phyloP scores from a whole-genome alignment of 495 filamentous ascomycete species.

The Opeltia flavorubescens region DNA sequence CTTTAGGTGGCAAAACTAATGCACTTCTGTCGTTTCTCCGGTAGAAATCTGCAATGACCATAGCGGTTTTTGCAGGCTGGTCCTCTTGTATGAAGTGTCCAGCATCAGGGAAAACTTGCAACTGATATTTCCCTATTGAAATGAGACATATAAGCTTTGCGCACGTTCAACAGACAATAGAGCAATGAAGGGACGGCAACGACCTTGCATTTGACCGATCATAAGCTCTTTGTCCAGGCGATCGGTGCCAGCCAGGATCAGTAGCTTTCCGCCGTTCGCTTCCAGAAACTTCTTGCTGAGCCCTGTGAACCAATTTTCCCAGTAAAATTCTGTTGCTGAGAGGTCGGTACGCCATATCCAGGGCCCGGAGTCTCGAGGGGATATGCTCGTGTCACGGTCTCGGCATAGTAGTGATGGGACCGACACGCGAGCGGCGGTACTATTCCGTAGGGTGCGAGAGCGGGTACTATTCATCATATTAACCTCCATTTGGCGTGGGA shows the following conservation, averaged over 20 bases:
- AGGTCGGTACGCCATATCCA: conserved; percentile 87
- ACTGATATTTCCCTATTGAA: conserved; percentile 71
- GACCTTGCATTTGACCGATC: conserved; percentile 96
- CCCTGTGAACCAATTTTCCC: conserved; percentile 86
- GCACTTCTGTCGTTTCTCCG: conserved; percentile 74
- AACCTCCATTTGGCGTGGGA: too few species aligned
- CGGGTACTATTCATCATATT: conserved; percentile 57
- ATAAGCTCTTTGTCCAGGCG: conserved; percentile 86
- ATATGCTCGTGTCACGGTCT: conserved; percentile 24
- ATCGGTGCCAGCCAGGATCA: conserved; percentile 88
- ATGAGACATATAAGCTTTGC: not conserved
- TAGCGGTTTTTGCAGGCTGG: conserved; percentile 73
- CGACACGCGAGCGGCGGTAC: conserved; percentile 62
- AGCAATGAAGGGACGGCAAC: not conserved
- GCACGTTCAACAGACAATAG: not conserved
- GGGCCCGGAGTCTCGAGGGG: conserved; percentile 19
- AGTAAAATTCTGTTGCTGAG: conserved; percentile 72
- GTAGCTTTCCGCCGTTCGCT: conserved; percentile 72
- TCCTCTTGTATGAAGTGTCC: conserved; percentile 97
- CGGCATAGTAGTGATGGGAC: conserved; percentile 69
- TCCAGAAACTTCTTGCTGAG: conserved; percentile 79
- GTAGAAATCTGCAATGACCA: conserved; percentile 76
- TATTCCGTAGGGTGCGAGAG: conserved; percentile 77
- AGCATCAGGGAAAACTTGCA: conserved; percentile 87
- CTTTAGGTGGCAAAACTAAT: conserved; percentile 82